A percentile compares a stretch with the other conserved stretches of the same genome.
phyloP scores from a whole-genome alignment of 768 basidiomycete species.

The Naganishia kalamii region DNA sequence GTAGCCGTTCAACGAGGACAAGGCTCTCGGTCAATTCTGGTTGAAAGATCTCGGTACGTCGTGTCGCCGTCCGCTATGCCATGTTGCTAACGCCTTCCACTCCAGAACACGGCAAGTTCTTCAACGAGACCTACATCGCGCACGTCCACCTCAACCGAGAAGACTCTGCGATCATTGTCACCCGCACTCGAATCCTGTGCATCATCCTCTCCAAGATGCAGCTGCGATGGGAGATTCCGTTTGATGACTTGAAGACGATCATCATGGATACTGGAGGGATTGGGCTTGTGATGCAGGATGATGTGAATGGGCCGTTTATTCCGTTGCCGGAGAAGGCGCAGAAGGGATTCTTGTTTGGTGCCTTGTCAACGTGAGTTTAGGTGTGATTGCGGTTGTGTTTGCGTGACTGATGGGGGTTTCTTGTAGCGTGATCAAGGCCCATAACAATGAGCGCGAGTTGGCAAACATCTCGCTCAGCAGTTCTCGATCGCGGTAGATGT shows the following conservation, averaged over 20 bases:
- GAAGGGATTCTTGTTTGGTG: conserved; percentile 48
- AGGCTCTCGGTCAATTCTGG: conserved; percentile 93
- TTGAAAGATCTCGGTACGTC: conserved; percentile 69
- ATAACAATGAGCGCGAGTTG: conserved; percentile 6
- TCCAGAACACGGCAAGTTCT: conserved; percentile 67
- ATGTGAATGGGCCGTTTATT: conserved; percentile 50
- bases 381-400: no score
- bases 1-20: conserved; percentile 80
- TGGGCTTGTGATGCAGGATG: conserved; percentile 64
- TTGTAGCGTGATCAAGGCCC: conserved; percentile 6
- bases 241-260: conserved; percentile 77
- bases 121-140: conserved; percentile 78
- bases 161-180: conserved; percentile 61
- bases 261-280: conserved; percentile 87
- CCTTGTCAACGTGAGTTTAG: conserved; percentile 1
- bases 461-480: background rate
- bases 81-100: background rate
- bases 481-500: background rate
- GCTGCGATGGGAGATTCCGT: conserved; percentile 84
- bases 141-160: conserved; percentile 77
- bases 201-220: conserved; percentile 79
- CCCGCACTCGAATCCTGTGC: conserved; percentile 67
- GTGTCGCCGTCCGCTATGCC: background rate
- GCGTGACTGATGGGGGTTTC: background rate
- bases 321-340: conserved; percentile 45